These are phyloP conservation scores for Misopates orontium DNA, from an alignment of 257 asterid genomes.

Conservation along the genomic window DNA sequence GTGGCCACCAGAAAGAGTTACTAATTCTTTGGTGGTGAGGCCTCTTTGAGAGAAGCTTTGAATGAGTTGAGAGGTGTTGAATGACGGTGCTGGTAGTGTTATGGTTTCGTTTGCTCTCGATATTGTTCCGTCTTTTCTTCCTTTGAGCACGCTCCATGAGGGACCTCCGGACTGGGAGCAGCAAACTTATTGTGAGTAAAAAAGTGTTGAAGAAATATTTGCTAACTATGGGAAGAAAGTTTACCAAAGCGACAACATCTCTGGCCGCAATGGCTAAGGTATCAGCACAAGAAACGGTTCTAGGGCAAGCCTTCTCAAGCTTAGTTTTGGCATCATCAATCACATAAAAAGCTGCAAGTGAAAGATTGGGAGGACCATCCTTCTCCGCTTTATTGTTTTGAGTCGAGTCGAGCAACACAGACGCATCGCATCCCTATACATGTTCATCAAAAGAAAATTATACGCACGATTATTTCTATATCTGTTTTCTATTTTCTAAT, in stretches of 20 bases:
- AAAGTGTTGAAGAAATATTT: too few relatives aligned
- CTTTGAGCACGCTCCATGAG: conserved; percentile 57
- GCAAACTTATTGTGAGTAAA: too few relatives aligned
- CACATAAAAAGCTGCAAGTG: conserved; percentile 63
- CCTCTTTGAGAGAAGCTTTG: conserved; percentile 57
- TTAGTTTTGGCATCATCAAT: conserved; percentile 65
- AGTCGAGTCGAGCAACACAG: conserved; percentile 70
- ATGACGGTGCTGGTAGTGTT: conserved; percentile 65
- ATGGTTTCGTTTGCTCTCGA: conserved; percentile 67
- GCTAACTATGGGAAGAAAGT: not conserved
- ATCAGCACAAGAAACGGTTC: conserved; percentile 78
- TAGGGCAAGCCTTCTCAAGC: conserved; percentile 68
- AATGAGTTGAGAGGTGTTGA: conserved; percentile 56
- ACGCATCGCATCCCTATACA: conserved; percentile 90
- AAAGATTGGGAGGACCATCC: conserved; percentile 72
- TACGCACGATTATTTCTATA: too few relatives aligned
- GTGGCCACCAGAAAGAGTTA: conserved; percentile 74
- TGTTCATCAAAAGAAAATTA: not conserved
- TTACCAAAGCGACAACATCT: conserved; percentile 69
- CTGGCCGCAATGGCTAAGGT: conserved; percentile 67
- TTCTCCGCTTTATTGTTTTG: conserved; percentile 70
- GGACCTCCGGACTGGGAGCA: conserved; percentile 66
- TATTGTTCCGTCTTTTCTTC: conserved; percentile 66
- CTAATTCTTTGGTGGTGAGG: conserved; percentile 56
- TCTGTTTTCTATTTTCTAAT: too few relatives aligned